These are phyloP conservation scores for Penicillium flavigenum DNA, from an alignment of 495 filamentous ascomycete species.

Conservation along the genomic window DNA sequence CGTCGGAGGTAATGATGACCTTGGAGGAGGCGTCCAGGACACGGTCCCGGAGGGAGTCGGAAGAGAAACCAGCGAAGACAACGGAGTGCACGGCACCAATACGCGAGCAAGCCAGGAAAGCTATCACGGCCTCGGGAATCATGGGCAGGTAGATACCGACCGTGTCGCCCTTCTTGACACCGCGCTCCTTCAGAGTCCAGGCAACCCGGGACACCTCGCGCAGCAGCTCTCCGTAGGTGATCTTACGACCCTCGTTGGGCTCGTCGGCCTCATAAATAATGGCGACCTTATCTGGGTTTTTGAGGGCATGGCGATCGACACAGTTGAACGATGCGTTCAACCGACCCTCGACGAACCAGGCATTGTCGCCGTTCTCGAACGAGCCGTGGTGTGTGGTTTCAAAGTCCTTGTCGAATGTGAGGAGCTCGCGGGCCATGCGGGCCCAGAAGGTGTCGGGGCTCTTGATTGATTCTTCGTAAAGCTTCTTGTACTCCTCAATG, in stretches of 20 bases:
- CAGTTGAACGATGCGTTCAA: constrained; percentile 98
- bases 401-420: constrained; percentile 90
- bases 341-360: constrained; percentile 93
- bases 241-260: constrained; percentile 76
- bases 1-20: constrained; percentile 94
- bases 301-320: constrained; percentile 92
- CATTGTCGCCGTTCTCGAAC: constrained; percentile 76
- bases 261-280: constrained; percentile 99
- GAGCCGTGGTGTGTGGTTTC: constrained; percentile 82
- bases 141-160: constrained; percentile 98
- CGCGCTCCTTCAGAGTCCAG: constrained; percentile 86
- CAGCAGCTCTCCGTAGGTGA: constrained; percentile 92
- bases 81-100: constrained; percentile 98
- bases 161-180: constrained; percentile 95
- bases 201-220: constrained; percentile 86
- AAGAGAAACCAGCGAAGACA: constrained; percentile 97
- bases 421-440: constrained; percentile 77
- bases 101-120: constrained; percentile 86
- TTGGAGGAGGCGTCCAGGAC: constrained; percentile 86
- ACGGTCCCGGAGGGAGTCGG: constrained; percentile 94
- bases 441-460: constrained; percentile 92
- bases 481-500: constrained; percentile 82
- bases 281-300: constrained; percentile 85
- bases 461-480: constrained; percentile 96
- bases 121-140: constrained; percentile 93